Conservation (phyloP, 306 rosid species). For the Inga laurina region DNA sequence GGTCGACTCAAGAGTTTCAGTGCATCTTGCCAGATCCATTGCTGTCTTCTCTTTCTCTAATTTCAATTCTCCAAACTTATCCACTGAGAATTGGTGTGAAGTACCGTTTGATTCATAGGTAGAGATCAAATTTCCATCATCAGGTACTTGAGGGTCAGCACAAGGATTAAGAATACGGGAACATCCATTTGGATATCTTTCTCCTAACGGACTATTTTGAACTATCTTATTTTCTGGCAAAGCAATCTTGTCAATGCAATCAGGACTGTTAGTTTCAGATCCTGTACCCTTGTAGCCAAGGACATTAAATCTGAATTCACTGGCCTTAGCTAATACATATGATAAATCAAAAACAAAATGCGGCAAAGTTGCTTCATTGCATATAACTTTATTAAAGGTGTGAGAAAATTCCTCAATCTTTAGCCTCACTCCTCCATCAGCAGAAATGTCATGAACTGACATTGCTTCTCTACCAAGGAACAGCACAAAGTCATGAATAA, state of each 20-base stretch:
- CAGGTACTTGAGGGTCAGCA: slow-evolving; percentile 86
- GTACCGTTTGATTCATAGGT: slow-evolving; percentile 53
- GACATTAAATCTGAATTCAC: slow-evolving; percentile 77
- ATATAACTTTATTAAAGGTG: slow-evolving; percentile 53
- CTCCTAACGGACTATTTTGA: slow-evolving; percentile 56
- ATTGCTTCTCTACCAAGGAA: slow-evolving; percentile 73
- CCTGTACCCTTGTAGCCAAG: slow-evolving; percentile 73
- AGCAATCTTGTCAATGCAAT: slow-evolving; percentile 96
- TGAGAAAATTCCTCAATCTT: slow-evolving; percentile 73
- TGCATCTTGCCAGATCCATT: slow-evolving; percentile 63
- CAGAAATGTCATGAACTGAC: slow-evolving; percentile 61
- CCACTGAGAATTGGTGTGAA: slow-evolving; percentile 55
- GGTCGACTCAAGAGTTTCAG: slow-evolving; percentile 74
- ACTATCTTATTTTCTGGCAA: slow-evolving; percentile 80
- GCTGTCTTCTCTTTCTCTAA: slow-evolving; percentile 71
- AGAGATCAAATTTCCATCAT: slow-evolving; percentile 73
- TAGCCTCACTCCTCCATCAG: slow-evolving; percentile 62
- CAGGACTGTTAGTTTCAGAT: slow-evolving; percentile 81
- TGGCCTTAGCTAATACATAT: slow-evolving; percentile 69
- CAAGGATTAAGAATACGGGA: slow-evolving; percentile 57
- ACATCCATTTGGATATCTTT: slow-evolving; percentile 67
- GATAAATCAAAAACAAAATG: slow-evolving; percentile 83
- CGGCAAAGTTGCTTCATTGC: slow-evolving; percentile 56
- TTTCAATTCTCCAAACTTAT: slow-evolving; percentile 72
- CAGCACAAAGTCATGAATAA: slow-evolving; percentile 72